phyloP scores from a whole-genome alignment of 2,329 filamentous ascomycete genomes.

The Epichloe sp. region DNA sequence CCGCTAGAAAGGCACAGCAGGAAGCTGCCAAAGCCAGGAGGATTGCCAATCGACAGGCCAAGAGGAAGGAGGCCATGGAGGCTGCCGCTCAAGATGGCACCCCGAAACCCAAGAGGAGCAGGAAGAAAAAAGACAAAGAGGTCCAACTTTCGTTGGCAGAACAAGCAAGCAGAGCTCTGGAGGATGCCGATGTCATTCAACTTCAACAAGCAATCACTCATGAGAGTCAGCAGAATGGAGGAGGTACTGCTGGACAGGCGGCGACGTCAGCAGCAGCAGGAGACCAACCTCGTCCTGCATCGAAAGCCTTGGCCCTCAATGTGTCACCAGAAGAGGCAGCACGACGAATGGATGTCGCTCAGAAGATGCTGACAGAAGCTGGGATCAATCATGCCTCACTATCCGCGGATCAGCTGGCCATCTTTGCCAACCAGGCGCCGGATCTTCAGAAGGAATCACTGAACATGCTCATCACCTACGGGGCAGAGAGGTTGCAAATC shows the following conservation, averaged over 20 bases:
- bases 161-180: constrained; percentile 4
- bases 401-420: constrained; percentile 42
- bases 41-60: constrained; percentile 13
- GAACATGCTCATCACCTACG: constrained; percentile 42
- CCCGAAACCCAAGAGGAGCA: constrained; percentile 18
- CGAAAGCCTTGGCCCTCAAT: constrained; percentile 17
- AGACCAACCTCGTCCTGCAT: constrained; percentile 2
- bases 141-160: constrained; percentile 4
- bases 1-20: constrained; percentile 14
- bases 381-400: constrained; percentile 39
- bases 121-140: constrained; percentile 10
- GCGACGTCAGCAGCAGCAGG: constrained; percentile 3
- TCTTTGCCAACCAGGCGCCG: constrained; percentile 46
- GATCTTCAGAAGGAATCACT: constrained; percentile 41
- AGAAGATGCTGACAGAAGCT: constrained; percentile 31
- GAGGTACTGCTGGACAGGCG: background rate
- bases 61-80: constrained; percentile 14
- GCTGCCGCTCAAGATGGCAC: background rate
- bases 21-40: constrained; percentile 12
- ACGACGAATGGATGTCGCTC: constrained; percentile 35
- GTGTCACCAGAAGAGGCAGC: constrained; percentile 32
- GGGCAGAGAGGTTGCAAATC: constrained; percentile 42
- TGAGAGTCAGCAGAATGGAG: background rate
- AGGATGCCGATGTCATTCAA: constrained; percentile 2
- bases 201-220: constrained; percentile 1